phyloP scores from a whole-genome alignment of 192 early-diverging fungal species.

The Entomortierella chlamydospora region DNA sequence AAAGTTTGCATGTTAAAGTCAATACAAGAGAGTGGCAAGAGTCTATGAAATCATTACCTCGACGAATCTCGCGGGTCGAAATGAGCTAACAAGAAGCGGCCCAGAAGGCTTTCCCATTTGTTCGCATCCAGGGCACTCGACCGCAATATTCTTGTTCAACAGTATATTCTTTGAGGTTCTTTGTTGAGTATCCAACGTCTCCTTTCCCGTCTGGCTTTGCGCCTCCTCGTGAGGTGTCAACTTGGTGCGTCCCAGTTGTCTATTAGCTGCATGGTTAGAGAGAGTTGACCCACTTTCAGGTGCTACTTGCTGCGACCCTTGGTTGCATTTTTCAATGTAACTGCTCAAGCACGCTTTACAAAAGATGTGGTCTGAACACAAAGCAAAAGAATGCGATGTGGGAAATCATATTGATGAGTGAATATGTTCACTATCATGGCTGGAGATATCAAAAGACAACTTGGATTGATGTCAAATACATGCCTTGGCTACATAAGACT shows the following conservation, averaged over 20 bases:
- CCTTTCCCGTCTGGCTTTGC: background rate
- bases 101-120: background rate
- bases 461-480: background rate
- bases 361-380: constrained; percentile 21
- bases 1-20: background rate
- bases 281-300: background rate
- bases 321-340: constrained; percentile 12
- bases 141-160: background rate
- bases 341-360: constrained; percentile 26
- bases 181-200: background rate
- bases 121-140: constrained; percentile 28
- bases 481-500: constrained; percentile 18
- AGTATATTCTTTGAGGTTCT: too few relatives aligned
- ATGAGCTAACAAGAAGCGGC: constrained; percentile 4
- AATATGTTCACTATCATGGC: too few relatives aligned
- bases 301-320: background rate
- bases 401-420: too few relatives aligned
- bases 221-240: background rate
- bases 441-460: background rate
- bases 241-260: background rate
- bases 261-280: background rate
- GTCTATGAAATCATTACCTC: constrained; percentile 5
- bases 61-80: constrained; percentile 28
- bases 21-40: background rate
- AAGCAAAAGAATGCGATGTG: background rate